Conservation (phyloP, 2,329 filamentous ascomycete genomes). For the Albifimbria verrucaria region DNA sequence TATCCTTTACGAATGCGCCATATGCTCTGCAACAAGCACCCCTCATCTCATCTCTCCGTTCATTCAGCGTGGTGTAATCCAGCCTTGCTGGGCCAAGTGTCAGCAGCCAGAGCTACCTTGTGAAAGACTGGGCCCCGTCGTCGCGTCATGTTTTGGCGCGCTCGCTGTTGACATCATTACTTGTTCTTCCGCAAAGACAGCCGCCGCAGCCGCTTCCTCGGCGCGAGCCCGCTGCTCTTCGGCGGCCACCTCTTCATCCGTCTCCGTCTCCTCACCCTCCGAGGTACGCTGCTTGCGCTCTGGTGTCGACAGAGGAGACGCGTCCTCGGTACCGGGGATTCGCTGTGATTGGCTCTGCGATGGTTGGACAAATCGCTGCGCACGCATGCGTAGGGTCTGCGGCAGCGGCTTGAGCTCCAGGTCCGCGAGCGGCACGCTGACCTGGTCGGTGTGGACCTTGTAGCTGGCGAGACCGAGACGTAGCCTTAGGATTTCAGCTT, state of each 20-base stretch:
- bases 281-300: not conserved
- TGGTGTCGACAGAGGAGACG: not conserved
- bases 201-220: not conserved
- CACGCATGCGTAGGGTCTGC: constrained; percentile 1
- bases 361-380: not conserved
- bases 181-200: not conserved
- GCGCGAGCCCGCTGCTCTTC: not conserved
- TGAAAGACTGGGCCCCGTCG: no score
- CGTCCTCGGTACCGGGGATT: constrained; percentile 7
- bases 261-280: not conserved
- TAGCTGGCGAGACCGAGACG: constrained; percentile 71
- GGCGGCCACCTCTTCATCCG: not conserved
- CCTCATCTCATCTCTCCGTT: no score
- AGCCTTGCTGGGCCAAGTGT: no score
- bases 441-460: constrained; percentile 72
- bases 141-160: no score
- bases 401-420: constrained; percentile 42
- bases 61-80: no score
- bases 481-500: constrained; percentile 63
- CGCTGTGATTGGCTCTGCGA: not conserved
- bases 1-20: no score
- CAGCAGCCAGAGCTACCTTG: no score
- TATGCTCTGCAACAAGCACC: no score
- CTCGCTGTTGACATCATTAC: not conserved
- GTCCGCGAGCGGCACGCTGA: constrained; percentile 59